Percentiles rank a stretch among this genome's conserved stretches.
These are phyloP conservation scores for Pythium rishiriense DNA, from an alignment of 352 stramenopile genomes.

Conservation along the genomic window DNA sequence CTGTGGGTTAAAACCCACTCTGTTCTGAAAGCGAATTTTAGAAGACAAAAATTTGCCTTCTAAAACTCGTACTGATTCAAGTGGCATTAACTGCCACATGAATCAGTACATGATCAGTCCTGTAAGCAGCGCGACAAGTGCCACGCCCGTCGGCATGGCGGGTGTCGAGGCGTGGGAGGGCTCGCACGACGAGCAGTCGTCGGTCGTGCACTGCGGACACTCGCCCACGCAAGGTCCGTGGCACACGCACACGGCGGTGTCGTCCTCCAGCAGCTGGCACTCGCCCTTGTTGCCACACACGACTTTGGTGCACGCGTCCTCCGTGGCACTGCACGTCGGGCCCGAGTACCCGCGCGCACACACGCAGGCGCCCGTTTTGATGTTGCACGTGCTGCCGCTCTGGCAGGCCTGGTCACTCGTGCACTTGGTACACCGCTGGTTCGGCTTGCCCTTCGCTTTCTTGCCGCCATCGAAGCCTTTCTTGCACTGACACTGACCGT, in stretches of 20 bases:
- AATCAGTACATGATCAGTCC: too few relatives aligned
- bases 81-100: too few relatives aligned
- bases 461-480: slow-evolving; percentile 32
- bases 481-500: slow-evolving; percentile 38
- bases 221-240: slow-evolving; percentile 23
- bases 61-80: too few relatives aligned
- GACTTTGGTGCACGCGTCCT: slow-evolving; percentile 27
- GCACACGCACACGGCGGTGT: slow-evolving; percentile 27
- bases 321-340: slow-evolving; percentile 34
- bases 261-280: slow-evolving; percentile 21
- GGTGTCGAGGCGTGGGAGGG: neutral
- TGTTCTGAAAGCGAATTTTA: too few relatives aligned
- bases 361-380: slow-evolving; percentile 26
- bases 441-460: slow-evolving; percentile 34
- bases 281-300: slow-evolving; percentile 17
- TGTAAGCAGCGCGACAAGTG: too few relatives aligned
- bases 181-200: slow-evolving; percentile 1
- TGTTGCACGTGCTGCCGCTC: slow-evolving; percentile 30
- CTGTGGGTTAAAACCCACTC: neutral
- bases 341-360: slow-evolving; percentile 36
- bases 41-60: too few relatives aligned
- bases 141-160: too few relatives aligned
- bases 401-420: slow-evolving; percentile 33
- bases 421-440: slow-evolving; percentile 37
- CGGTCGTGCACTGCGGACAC: slow-evolving; percentile 18